These are phyloP conservation scores for Populus deltoides DNA, from an alignment of 345 rosid species.

Conservation along the genomic window DNA sequence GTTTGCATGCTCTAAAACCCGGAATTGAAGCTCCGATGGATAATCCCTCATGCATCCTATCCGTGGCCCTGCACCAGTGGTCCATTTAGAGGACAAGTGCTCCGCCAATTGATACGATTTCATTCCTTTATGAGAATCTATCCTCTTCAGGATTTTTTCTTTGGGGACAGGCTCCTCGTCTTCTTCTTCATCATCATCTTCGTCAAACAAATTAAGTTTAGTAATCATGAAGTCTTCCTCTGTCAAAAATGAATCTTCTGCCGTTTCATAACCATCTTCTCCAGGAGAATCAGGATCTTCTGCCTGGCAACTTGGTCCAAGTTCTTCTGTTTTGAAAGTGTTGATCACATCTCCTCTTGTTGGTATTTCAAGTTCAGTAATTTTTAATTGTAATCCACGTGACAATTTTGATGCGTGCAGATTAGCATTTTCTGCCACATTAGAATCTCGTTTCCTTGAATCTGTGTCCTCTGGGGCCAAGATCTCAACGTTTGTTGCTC, in stretches of 20 bases:
- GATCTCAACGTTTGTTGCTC: constrained; percentile 22
- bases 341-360: constrained; percentile 14
- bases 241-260: constrained; percentile 56
- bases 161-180: constrained; percentile 49
- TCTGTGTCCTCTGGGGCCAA: constrained; percentile 16
- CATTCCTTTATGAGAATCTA: constrained; percentile 72
- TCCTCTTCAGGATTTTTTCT: constrained; percentile 71
- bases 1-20: constrained; percentile 63
- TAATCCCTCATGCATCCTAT: constrained; percentile 97
- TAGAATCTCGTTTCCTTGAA: constrained; percentile 11
- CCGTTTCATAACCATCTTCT: constrained; percentile 72
- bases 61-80: constrained; percentile 90
- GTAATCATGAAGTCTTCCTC: constrained; percentile 71
- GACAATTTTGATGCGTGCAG: constrained; percentile 26
- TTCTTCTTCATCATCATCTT: constrained; percentile 49
- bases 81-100: constrained; percentile 75
- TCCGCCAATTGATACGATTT: constrained; percentile 75
- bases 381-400: constrained; percentile 29
- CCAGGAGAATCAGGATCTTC: constrained; percentile 23
- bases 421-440: constrained; percentile 18
- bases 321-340: constrained; percentile 20
- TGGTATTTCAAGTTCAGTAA: constrained; percentile 43
- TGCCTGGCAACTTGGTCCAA: constrained; percentile 5
- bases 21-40: constrained; percentile 71
- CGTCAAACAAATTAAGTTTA: constrained; percentile 60